Base-by-base conservation (phyloP, 768 basidiomycete genomes). In the Boletus rubropictus region DNA sequence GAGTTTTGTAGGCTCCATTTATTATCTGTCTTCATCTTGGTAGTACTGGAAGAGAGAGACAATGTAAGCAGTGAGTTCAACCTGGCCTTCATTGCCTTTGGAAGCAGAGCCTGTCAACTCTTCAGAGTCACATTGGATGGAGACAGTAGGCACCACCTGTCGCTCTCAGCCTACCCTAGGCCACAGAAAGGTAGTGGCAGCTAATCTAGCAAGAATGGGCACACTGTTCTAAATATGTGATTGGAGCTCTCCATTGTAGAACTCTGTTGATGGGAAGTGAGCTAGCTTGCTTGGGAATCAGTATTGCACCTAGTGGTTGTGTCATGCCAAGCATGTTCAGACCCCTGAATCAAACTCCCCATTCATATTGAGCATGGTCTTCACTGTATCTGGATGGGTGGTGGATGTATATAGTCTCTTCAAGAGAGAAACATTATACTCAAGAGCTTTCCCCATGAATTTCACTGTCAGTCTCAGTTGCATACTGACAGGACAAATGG, bases 401-500 rank as follows among this genome's bases (percentile, higher is more conserved):
- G 63, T 49, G 14, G 60, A 56, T 0, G 67, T 75, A 48, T 82
- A 84, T 0, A 84, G 66, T 29, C 81, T 62, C 57, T 86, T 82
- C 34, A 86, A 62, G 15, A 84, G 66, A 4, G 83, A 84, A 5
- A 79, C 68, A 37, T 85, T 82, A 25, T 73, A 78, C 52, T 79
- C 66, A 3, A 84, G 65, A 0, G 72, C 73, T 44, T 75, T 76
- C 0, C 73, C 80, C 73, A 83, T 78, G 6, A 75, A 73, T 46
- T 73, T 67, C 15, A 84, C 84, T 0, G 76, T 84, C 0, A 81
- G 84, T 3, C 83, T 74, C 7, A 85, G 70, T 59, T 86, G 84
- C 20, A 84, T 81, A 48, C 83, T 86, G 48, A 32, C 4, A 31
- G 5, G 22, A 24, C 3, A 10, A 7, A 20, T 46, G 20, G 12